phyloP scores from a whole-genome alignment of 257 asterid species.

The Lantana camara region DNA sequence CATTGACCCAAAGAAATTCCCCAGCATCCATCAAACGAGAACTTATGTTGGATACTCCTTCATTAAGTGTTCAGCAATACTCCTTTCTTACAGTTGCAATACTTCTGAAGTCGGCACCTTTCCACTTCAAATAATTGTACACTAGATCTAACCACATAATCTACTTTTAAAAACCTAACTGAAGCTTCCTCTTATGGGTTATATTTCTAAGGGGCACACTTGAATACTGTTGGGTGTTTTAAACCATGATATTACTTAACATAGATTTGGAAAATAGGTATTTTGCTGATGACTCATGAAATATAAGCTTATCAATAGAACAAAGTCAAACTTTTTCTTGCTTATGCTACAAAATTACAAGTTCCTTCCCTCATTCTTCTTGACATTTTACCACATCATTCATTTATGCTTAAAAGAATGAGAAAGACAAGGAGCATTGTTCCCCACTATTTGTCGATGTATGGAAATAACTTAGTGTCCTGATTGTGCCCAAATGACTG shows the following conservation, averaged over 20 bases:
- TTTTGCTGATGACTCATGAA: background rate
- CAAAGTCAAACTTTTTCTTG: too few species aligned
- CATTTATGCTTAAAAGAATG: background rate
- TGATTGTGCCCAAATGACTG: slow-evolving; percentile 12
- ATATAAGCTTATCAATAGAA: too few species aligned
- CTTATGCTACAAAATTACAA: background rate
- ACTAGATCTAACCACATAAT: background rate
- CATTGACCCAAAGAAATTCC: background rate
- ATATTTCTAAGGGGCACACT: too few species aligned
- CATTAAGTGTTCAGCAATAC: too few species aligned
- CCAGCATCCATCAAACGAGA: slow-evolving; percentile 1
- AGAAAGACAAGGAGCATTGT: background rate
- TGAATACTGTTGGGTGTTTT: slow-evolving; percentile 3
- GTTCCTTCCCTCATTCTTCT: background rate
- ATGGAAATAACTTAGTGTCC: slow-evolving; percentile 1
- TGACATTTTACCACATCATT: background rate
- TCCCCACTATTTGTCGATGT: too few species aligned
- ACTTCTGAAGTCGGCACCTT: background rate
- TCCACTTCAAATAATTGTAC: background rate
- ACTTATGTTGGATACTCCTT: too few species aligned
- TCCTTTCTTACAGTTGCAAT: too few species aligned
- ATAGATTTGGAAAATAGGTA: background rate
- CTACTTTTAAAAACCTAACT: background rate
- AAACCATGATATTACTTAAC: background rate
- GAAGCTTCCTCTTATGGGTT: too few species aligned